These are phyloP conservation scores for Mycocentrospora acerina DNA, from an alignment of 2,329 filamentous ascomycete genomes.

Conservation along the genomic window DNA sequence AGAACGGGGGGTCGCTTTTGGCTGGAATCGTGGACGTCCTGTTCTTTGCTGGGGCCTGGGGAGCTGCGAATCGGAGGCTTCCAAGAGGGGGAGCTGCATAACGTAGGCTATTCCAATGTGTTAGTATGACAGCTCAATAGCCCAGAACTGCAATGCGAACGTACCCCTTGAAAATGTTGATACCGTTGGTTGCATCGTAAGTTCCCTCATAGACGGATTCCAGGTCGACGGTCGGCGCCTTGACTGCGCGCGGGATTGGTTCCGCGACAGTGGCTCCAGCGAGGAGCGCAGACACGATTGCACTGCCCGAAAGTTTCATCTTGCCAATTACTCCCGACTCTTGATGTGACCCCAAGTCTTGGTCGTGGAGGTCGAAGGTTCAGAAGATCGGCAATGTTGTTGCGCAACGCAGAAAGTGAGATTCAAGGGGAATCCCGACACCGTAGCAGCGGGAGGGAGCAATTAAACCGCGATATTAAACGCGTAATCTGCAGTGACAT, in stretches of 20 bases:
- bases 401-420: too few species aligned
- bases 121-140: conserved; percentile 7
- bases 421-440: too few species aligned
- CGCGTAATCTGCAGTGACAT: too few species aligned
- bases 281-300: conserved; percentile 21
- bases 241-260: conserved; percentile 22
- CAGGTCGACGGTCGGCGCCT: conserved; percentile 31
- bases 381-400: too few species aligned
- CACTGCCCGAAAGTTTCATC: conserved; percentile 14
- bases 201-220: conserved; percentile 34
- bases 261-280: conserved; percentile 17
- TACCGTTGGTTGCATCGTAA: conserved; percentile 21
- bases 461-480: too few species aligned
- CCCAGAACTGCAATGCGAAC: not conserved
- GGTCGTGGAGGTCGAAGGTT: not conserved
- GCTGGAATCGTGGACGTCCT: conserved; percentile 45
- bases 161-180: conserved; percentile 39
- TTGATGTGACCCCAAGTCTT: not conserved
- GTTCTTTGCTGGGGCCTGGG: conserved; percentile 46
- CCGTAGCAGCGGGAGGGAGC: too few species aligned
- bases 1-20: conserved; percentile 45
- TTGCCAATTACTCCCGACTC: conserved; percentile 7
- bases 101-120: conserved; percentile 41
- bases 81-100: conserved; percentile 56
- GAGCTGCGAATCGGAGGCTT: conserved; percentile 55